Base-by-base conservation (phyloP, 176 grass and related monocot genomes). In the Raddia guianensis region DNA sequence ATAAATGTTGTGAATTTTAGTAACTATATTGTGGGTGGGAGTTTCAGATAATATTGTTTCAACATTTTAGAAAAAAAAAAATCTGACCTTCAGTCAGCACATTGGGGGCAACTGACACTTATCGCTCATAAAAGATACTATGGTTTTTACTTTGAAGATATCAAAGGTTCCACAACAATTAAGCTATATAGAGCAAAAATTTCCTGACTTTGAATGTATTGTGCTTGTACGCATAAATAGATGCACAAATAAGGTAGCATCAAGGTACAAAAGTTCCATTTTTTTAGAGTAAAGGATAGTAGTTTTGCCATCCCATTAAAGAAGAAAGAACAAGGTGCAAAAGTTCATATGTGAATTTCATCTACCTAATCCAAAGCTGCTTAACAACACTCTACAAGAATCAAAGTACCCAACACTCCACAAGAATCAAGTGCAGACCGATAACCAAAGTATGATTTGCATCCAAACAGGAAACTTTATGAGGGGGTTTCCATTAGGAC, bases 151-250 rank as follows among this genome's bases (percentile, higher is more conserved):
- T 66, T 34, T 33, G n/a, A 55, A 87, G 13, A 37, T 21, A 73
- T 51, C 78, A 19, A 48, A 35, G 45, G 16, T 82, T 75, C 59
- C 18, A 75, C 1, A 12, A 27, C 6, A 75, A 35, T 47, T 61
- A 52, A 73, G 8, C 49, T 7, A 48, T 85, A 75, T 16, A 80
- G 70, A 37, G 63, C 65, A 35, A 33, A 33, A 70, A 37, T 10
- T 55, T 49, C 63, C 5, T 54, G 16, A 46, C 5, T 84, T 18
- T 47, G 52, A 46, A 74, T 52, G 33, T 27, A 49, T 12, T 5
- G 13, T 66, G 49, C 21, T 6, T 19, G 20, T 49, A 33, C 37
- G 50, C 7, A 35, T 20, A 19, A 73, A 59, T 66, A 66, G 49
- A 60, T 6, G 7, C 13, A 16, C 16, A 67, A 14, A 45, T 54